A percentile compares a stretch with the other conserved stretches of the same genome.
phyloP scores from a whole-genome alignment of 805 yeast genomes.

The Candida pseudofarinosa region DNA sequence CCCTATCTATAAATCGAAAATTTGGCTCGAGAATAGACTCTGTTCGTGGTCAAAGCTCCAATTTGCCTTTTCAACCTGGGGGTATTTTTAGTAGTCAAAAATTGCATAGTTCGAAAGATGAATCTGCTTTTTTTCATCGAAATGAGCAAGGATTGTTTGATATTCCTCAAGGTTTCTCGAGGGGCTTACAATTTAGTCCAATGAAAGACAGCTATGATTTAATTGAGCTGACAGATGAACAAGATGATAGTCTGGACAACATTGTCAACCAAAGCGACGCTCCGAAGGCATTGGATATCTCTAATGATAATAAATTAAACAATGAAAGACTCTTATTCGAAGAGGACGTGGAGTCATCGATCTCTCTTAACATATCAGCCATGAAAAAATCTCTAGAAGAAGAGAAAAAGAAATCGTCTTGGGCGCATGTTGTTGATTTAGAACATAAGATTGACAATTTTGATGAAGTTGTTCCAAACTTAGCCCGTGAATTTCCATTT shows the following conservation, averaged over 20 bases:
- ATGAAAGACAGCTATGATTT: slow-evolving; percentile 10
- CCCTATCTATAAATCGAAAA: slow-evolving; percentile 69
- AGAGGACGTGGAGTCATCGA: slow-evolving; percentile 45
- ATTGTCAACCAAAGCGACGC: not conserved
- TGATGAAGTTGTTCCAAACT: slow-evolving; percentile 82
- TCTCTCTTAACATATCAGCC: slow-evolving; percentile 29
- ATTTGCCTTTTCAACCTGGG: slow-evolving; percentile 91
- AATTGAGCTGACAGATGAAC: slow-evolving; percentile 10
- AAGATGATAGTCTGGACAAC: slow-evolving; percentile 12
- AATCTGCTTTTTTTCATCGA: slow-evolving; percentile 49
- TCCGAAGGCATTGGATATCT: slow-evolving; percentile 2
- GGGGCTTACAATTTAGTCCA: slow-evolving; percentile 54
- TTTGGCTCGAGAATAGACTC: slow-evolving; percentile 59
- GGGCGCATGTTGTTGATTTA: slow-evolving; percentile 96
- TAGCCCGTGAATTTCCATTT: slow-evolving; percentile 94
- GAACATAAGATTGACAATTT: slow-evolving; percentile 82
- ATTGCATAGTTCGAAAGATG: slow-evolving; percentile 22
- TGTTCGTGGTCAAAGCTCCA: slow-evolving; percentile 65
- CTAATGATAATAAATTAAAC: not conserved
- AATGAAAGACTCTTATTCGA: slow-evolving; percentile 18
- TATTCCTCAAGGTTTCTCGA: slow-evolving; percentile 71
- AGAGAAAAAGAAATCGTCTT: slow-evolving; percentile 47
- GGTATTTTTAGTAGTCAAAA: slow-evolving; percentile 43
- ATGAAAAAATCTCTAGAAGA: slow-evolving; percentile 19
- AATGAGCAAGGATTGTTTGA: slow-evolving; percentile 73